phyloP scores from a whole-genome alignment of 495 filamentous ascomycete genomes.

The Hyaloscypha bicolor region DNA sequence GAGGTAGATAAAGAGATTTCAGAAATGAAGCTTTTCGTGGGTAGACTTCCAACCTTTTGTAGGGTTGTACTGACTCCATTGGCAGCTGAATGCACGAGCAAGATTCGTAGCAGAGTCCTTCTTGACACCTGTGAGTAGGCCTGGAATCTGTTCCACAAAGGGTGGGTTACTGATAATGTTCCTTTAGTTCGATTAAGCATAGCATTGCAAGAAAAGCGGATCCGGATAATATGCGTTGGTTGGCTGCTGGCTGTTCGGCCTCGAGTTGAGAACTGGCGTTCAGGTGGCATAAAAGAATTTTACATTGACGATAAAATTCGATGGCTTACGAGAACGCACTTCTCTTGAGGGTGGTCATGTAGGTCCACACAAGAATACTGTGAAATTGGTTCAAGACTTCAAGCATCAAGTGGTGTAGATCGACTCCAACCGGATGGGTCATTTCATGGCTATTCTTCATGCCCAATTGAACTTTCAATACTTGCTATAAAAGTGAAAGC shows the following conservation, averaged over 20 bases:
- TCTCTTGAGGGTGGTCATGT: not conserved
- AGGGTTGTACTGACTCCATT: constrained; percentile 29
- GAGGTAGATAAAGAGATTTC: constrained; percentile 99
- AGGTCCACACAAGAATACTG: not conserved
- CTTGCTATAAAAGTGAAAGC: too few relatives aligned
- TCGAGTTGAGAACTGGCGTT: not conserved
- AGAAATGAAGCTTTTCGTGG: constrained; percentile 99
- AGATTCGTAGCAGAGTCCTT: constrained; percentile 98
- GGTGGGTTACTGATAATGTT: not conserved
- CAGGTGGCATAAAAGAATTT: not conserved
- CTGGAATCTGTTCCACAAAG: not conserved
- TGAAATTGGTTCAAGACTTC: not conserved
- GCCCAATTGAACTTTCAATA: not conserved
- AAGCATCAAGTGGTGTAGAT: not conserved
- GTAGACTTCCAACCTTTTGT: constrained; percentile 33
- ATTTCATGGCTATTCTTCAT: not conserved
- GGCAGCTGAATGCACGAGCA: constrained; percentile 91
- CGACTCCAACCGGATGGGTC: not conserved
- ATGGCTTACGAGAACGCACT: not conserved
- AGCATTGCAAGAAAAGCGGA: not conserved
- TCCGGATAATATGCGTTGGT: not conserved
- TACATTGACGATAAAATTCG: not conserved
- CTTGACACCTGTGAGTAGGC: constrained; percentile 80
- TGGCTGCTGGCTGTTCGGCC: not conserved
- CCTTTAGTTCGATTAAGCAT: constrained; percentile 12